These are phyloP conservation scores for Metschnikowia continentalis DNA, from an alignment of 805 yeast genomes.

Conservation along the genomic window DNA sequence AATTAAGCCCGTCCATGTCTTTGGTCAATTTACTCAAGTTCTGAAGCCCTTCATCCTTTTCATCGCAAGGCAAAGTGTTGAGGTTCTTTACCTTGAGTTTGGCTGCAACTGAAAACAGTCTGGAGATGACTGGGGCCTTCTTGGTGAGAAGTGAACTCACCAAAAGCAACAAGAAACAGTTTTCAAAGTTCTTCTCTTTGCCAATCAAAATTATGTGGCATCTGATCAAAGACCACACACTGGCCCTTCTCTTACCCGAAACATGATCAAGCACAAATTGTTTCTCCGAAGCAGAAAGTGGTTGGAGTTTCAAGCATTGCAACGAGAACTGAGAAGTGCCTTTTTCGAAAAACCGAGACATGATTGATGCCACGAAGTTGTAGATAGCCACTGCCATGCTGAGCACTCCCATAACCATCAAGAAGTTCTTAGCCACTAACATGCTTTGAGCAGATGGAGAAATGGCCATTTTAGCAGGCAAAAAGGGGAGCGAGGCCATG, in stretches of 20 bases:
- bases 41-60: conserved; percentile 20
- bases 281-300: conserved; percentile 8
- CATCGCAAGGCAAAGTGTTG: conserved; percentile 28
- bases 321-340: background rate
- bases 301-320: background rate
- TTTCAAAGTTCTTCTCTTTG: conserved; percentile 32
- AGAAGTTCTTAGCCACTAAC: background rate
- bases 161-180: conserved; percentile 27
- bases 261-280: conserved; percentile 16
- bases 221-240: conserved; percentile 16
- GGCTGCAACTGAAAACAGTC: conserved; percentile 23
- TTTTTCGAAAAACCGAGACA: background rate
- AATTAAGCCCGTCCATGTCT: conserved; percentile 28
- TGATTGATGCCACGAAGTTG: background rate
- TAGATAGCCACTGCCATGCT: background rate
- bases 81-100: conserved; percentile 25
- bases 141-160: conserved; percentile 25
- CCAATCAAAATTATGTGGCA: conserved; percentile 28
- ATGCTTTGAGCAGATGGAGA: background rate
- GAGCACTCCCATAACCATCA: conserved; percentile 1
- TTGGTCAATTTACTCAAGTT: conserved; percentile 25
- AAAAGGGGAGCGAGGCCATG: conserved; percentile 43
- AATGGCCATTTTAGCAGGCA: conserved; percentile 5
- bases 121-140: conserved; percentile 19
- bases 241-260: conserved; percentile 15